Conservation (phyloP, 495 filamentous ascomycete genomes). For the Tetracladium marchalianum region DNA sequence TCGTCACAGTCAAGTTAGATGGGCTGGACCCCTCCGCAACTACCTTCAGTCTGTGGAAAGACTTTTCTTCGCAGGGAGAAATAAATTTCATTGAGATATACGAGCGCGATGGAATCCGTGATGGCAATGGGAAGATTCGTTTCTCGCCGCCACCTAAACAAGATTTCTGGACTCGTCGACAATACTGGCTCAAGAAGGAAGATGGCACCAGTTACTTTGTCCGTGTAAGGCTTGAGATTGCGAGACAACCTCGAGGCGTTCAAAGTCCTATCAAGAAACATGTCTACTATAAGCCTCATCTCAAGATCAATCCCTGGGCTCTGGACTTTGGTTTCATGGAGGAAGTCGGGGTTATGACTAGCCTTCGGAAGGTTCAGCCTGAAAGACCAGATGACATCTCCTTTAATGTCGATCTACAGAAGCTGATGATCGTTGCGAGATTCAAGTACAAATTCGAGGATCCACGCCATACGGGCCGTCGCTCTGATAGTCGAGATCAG, state of each 20-base stretch:
- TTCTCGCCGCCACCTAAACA: constrained; percentile 20
- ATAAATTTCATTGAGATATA: constrained; percentile 24
- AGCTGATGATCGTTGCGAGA: constrained; percentile 30
- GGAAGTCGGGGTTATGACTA: constrained; percentile 35
- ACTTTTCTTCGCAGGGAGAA: constrained; percentile 19
- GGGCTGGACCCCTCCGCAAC: constrained; percentile 6
- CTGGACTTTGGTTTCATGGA: constrained; percentile 47
- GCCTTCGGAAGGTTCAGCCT: constrained; percentile 28
- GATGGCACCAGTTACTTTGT: not conserved
- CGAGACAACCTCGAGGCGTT: constrained; percentile 3
- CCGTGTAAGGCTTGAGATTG: not conserved
- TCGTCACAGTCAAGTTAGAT: constrained; percentile 8
- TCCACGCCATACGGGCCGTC: constrained; percentile 19
- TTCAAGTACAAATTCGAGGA: constrained; percentile 32
- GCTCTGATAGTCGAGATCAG: not conserved
- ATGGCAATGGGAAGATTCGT: constrained; percentile 21
- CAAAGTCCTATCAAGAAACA: constrained; percentile 8
- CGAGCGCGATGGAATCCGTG: constrained; percentile 14
- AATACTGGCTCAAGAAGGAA: not conserved
- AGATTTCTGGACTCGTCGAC: constrained; percentile 20
- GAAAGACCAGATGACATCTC: not conserved
- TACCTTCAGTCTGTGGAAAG: constrained; percentile 18
- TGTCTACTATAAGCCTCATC: constrained; percentile 6
- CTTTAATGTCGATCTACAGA: constrained; percentile 34
- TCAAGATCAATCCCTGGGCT: constrained; percentile 21